Percentiles rank a stretch among this genome's conserved stretches.
These are phyloP conservation scores for Kazachstania sp. DNA, from an alignment of 1,139 yeast species.

Conservation along the genomic window DNA sequence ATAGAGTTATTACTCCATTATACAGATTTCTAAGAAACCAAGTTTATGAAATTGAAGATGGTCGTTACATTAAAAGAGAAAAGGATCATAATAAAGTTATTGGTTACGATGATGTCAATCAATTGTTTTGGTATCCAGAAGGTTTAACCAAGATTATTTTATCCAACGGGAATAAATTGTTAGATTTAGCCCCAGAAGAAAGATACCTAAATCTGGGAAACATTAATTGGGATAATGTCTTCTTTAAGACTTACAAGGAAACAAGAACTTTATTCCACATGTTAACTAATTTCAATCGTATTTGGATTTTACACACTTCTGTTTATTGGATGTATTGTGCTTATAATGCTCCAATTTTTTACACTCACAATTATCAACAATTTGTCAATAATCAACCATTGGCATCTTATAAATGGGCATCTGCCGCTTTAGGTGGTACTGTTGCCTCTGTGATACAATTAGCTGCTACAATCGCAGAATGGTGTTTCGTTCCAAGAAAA, in stretches of 20 bases:
- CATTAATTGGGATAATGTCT: slow-evolving; percentile 84
- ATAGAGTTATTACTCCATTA: slow-evolving; percentile 85
- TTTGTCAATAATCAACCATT: slow-evolving; percentile 76
- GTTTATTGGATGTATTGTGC: slow-evolving; percentile 92
- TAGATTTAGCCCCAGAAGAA: slow-evolving; percentile 83
- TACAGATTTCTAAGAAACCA: slow-evolving; percentile 88
- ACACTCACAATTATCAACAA: slow-evolving; percentile 80
- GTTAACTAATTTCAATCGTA: slow-evolving; percentile 92
- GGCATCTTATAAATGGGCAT: slow-evolving; percentile 85
- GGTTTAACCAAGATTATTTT: slow-evolving; percentile 90
- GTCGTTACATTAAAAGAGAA: slow-evolving; percentile 95
- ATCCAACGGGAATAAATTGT: slow-evolving; percentile 89
- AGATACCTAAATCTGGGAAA: slow-evolving; percentile 87
- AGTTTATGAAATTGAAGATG: slow-evolving; percentile 89
- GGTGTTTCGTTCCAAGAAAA: slow-evolving; percentile 93
- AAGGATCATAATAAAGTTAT: slow-evolving; percentile 88
- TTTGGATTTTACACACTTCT: slow-evolving; percentile 89
- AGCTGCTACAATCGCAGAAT: slow-evolving; percentile 81
- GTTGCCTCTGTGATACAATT: slow-evolving; percentile 77
- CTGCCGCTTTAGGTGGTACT: slow-evolving; percentile 87
- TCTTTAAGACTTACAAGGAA: slow-evolving; percentile 94
- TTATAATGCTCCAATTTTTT: slow-evolving; percentile 83
- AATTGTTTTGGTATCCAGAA: slow-evolving; percentile 98
- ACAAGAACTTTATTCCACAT: slow-evolving; percentile 97
- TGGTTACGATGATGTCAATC: slow-evolving; percentile 98